phyloP scores from a whole-genome alignment of 169 alveolate species.

The Eimeria maxima region DNA sequence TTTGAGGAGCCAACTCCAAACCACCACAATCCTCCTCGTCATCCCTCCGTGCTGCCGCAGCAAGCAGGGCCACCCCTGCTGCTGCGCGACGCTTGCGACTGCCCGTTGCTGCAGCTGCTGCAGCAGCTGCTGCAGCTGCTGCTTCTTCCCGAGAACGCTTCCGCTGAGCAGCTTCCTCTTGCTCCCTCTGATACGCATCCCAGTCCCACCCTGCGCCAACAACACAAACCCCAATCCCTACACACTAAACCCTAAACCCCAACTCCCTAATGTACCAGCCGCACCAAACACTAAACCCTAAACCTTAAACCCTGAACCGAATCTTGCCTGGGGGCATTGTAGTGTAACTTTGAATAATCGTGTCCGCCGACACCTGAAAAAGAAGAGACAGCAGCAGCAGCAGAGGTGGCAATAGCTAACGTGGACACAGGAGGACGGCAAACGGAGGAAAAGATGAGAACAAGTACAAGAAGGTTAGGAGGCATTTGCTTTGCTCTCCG shows the following conservation, averaged over 20 bases:
- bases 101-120: slow-evolving; percentile 54
- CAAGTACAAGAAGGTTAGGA: background rate
- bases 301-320: background rate
- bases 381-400: background rate
- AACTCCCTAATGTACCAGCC: background rate
- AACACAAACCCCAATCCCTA: slow-evolving; percentile 7
- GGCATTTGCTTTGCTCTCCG: background rate
- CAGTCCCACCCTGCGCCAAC: slow-evolving; percentile 78
- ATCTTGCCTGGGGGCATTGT: slow-evolving; percentile 82
- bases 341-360: slow-evolving; percentile 73
- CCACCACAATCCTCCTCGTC: background rate
- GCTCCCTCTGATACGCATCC: slow-evolving; percentile 80
- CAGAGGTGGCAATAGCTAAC: background rate
- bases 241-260: slow-evolving; percentile 21
- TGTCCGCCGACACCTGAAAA: slow-evolving; percentile 73
- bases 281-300: slow-evolving; percentile 3
- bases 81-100: slow-evolving; percentile 46
- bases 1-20: background rate
- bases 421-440: background rate
- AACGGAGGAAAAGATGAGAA: too few species aligned
- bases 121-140: slow-evolving; percentile 67
- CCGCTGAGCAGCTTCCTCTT: slow-evolving; percentile 76
- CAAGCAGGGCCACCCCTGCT: slow-evolving; percentile 45
- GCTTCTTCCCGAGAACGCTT: slow-evolving; percentile 67
- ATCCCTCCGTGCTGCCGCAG: slow-evolving; percentile 37